phyloP scores from a whole-genome alignment of 345 rosid genomes.

The Ceriops tagal region DNA sequence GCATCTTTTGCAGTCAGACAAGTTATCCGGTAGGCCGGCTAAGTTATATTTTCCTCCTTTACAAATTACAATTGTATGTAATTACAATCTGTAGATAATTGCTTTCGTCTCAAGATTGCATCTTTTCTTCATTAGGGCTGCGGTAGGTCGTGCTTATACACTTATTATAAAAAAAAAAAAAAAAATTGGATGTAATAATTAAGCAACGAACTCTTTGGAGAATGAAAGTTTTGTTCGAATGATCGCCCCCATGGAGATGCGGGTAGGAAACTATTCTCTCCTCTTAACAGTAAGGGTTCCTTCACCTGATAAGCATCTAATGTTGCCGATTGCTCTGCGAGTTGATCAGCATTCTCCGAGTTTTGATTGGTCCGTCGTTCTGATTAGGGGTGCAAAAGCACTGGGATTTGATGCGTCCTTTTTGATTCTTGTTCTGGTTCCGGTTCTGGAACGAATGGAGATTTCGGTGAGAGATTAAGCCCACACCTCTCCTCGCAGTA shows the following conservation, averaged over 20 bases:
- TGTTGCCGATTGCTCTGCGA: constrained; percentile 21
- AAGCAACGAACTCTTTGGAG: too few species aligned
- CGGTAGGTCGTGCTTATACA: not conserved
- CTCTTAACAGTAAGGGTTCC: constrained; percentile 10
- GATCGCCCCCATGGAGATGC: not conserved
- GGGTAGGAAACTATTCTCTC: not conserved
- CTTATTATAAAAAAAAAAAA: too few species aligned
- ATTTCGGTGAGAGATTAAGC: not conserved
- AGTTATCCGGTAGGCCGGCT: not conserved
- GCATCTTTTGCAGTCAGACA: too few species aligned
- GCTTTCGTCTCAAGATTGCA: not conserved
- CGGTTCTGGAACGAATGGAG: constrained; percentile 7
- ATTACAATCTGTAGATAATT: not conserved
- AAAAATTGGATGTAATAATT: too few species aligned
- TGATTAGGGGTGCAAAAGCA: not conserved
- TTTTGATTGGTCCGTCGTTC: constrained; percentile 11
- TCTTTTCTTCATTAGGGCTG: too few species aligned
- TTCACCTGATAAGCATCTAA: constrained; percentile 17
- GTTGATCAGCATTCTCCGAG: constrained; percentile 13
- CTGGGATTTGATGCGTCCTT: constrained; percentile 20
- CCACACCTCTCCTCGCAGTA: constrained; percentile 12
- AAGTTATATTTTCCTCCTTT: not conserved
- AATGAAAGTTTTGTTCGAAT: too few species aligned
- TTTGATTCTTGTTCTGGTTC: not conserved
- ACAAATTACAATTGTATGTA: not conserved